Evolutionary conservation across 108 stramenopile genomes (phyloP).

Genomic region (Nitzschia sp.): DNA sequence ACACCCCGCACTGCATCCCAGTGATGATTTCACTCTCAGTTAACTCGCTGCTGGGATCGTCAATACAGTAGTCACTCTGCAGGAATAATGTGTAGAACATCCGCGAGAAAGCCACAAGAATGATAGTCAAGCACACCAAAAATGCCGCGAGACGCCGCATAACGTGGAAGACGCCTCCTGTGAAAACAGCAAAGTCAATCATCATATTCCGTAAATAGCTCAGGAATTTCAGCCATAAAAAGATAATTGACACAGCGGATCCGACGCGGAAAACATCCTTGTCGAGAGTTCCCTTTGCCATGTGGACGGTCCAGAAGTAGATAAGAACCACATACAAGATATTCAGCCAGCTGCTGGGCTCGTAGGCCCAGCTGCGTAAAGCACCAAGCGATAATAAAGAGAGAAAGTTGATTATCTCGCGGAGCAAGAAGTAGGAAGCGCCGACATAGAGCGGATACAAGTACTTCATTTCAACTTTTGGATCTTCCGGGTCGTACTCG

Average conservation of each 20-base stretch:
- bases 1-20: background rate
- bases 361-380: constrained; percentile 55
- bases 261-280: constrained; percentile 39
- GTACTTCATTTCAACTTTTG: constrained; percentile 8
- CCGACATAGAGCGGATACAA: constrained; percentile 47
- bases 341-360: constrained; percentile 72
- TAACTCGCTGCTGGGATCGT: background rate
- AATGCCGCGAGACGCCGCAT: constrained; percentile 53
- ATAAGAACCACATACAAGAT: constrained; percentile 43
- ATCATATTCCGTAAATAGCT: constrained; percentile 49
- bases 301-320: constrained; percentile 50
- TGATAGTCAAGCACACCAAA: constrained; percentile 50
- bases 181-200: constrained; percentile 65
- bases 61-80: constrained; percentile 33
- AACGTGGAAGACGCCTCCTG: constrained; percentile 57
- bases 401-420: constrained; percentile 68
- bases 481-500: constrained; percentile 19
- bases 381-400: constrained; percentile 54
- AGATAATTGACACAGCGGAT: constrained; percentile 28
- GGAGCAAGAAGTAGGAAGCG: constrained; percentile 60
- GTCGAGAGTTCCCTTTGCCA: constrained; percentile 37
- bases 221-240: constrained; percentile 50
- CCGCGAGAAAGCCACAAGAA: constrained; percentile 63
- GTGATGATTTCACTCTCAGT: constrained; percentile 8
- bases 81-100: constrained; percentile 52